phyloP scores from a whole-genome alignment of 2,329 filamentous ascomycete species.

The Graphium sp. region DNA sequence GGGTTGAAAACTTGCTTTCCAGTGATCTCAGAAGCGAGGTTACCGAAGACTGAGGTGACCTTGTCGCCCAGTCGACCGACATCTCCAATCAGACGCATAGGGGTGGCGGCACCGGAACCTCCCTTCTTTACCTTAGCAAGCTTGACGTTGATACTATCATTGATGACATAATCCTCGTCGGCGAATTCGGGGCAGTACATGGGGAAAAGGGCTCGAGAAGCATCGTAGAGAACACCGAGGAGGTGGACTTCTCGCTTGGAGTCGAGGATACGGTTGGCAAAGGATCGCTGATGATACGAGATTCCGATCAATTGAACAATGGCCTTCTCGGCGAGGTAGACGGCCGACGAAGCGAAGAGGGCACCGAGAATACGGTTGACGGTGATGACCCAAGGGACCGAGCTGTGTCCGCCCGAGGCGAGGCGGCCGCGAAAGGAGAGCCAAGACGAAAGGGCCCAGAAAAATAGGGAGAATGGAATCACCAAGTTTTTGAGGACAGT shows the following conservation, averaged over 20 bases:
- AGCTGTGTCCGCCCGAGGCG: slow-evolving; percentile 11
- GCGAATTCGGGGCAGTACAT: slow-evolving; percentile 82
- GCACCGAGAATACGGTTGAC: slow-evolving; percentile 51
- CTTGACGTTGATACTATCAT: slow-evolving; percentile 60
- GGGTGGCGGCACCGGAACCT: slow-evolving; percentile 47
- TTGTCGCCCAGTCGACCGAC: slow-evolving; percentile 80
- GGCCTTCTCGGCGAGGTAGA: slow-evolving; percentile 62
- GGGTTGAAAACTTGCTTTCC: slow-evolving; percentile 93
- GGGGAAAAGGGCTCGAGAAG: slow-evolving; percentile 75
- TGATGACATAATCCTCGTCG: slow-evolving; percentile 85
- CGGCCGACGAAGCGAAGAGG: slow-evolving; percentile 47
- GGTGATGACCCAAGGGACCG: slow-evolving; percentile 34
- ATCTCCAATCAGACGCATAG: slow-evolving; percentile 62
- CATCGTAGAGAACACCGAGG: slow-evolving; percentile 74
- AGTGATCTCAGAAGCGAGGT: slow-evolving; percentile 85
- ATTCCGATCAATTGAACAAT: slow-evolving; percentile 73
- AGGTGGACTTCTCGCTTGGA: slow-evolving; percentile 78
- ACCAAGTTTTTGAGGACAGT: slow-evolving; percentile 46
- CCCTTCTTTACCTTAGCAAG: slow-evolving; percentile 39
- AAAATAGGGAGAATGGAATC: slow-evolving; percentile 50
- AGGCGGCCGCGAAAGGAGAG: slow-evolving; percentile 44
- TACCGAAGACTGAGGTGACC: slow-evolving; percentile 82
- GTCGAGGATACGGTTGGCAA: slow-evolving; percentile 67
- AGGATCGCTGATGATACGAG: slow-evolving; percentile 72
- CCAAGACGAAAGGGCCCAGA: slow-evolving; percentile 48